These are phyloP conservation scores for Tolypocladium amazonense DNA, from an alignment of 2,329 filamentous ascomycete genomes.

Conservation along the genomic window DNA sequence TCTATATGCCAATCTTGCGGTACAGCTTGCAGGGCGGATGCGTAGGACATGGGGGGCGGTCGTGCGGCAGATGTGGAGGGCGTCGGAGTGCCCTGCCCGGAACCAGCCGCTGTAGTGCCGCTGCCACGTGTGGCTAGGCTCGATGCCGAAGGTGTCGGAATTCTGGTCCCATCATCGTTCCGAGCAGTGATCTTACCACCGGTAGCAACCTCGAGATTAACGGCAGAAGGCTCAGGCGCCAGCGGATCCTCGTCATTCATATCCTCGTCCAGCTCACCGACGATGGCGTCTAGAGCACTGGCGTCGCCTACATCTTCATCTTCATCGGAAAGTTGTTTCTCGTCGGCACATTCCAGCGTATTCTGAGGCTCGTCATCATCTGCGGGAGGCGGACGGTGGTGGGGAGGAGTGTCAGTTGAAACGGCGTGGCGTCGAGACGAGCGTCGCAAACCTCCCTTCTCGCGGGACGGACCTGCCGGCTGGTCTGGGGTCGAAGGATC, in stretches of 20 bases:
- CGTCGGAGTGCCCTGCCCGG: conserved; percentile 33
- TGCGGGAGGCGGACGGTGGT: conserved; percentile 40
- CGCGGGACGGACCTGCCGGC: conserved; percentile 36
- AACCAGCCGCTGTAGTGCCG: conserved; percentile 20
- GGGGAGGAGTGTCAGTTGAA: conserved; percentile 38
- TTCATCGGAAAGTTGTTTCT: conserved; percentile 69
- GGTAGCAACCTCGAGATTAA: conserved; percentile 81
- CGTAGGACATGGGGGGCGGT: conserved; percentile 58
- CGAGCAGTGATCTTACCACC: conserved; percentile 82
- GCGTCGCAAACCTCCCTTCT: conserved; percentile 50
- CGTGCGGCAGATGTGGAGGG: conserved; percentile 48
- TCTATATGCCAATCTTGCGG: conserved; percentile 97
- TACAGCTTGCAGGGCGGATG: conserved; percentile 66
- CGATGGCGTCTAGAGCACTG: conserved; percentile 68
- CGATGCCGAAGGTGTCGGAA: conserved; percentile 68
- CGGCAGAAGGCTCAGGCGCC: conserved; percentile 65
- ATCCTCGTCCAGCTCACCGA: conserved; percentile 84
- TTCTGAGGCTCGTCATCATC: conserved; percentile 54
- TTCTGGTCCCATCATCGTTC: conserved; percentile 81
- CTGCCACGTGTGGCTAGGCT: conserved; percentile 27
- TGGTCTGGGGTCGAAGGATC: conserved; percentile 32
- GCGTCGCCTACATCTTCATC: conserved; percentile 56
- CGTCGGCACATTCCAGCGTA: conserved; percentile 84
- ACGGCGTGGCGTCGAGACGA: conserved; percentile 51
- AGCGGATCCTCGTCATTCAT: conserved; percentile 62